Evolutionary conservation across 2,329 filamentous ascomycete genomes (phyloP).

Genomic region (Ascocoryne sarcoides): DNA sequence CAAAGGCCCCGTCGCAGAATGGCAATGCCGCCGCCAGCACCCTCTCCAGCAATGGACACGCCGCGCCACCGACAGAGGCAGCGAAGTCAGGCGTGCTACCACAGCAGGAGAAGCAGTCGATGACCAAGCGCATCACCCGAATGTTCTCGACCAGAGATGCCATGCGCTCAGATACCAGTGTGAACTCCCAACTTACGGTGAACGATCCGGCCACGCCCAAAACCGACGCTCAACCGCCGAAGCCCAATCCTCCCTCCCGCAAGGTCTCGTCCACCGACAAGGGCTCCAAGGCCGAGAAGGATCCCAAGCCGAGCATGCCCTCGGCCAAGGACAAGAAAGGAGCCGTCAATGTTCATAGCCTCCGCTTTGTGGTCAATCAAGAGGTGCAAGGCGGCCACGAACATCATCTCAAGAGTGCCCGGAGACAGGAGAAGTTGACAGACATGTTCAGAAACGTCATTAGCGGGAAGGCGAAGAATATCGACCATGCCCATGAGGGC

Average conservation of each 20-base stretch:
- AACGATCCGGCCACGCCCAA: constrained; percentile 24
- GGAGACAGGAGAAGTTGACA: constrained; percentile 87
- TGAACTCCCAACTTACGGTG: constrained; percentile 16
- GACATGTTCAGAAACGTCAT: constrained; percentile 86
- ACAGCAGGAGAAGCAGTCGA: constrained; percentile 43
- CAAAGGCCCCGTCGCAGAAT: constrained; percentile 17
- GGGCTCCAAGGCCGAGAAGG: constrained; percentile 26
- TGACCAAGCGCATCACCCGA: constrained; percentile 55
- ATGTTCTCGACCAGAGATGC: constrained; percentile 56
- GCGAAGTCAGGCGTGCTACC: constrained; percentile 13
- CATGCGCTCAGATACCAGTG: constrained; percentile 17
- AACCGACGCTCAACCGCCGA: constrained; percentile 21
- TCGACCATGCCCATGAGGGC: constrained; percentile 45
- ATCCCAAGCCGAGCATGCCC: constrained; percentile 22
- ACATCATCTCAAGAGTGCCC: constrained; percentile 81
- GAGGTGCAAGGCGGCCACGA: constrained; percentile 63
- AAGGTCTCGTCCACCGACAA: constrained; percentile 39
- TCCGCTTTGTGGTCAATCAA: constrained; percentile 43
- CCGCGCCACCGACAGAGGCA: constrained; percentile 25
- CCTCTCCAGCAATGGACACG: constrained; percentile 21
- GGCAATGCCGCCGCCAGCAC: constrained; percentile 19
- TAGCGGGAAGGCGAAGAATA: constrained; percentile 70
- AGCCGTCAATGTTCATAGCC: constrained; percentile 7
- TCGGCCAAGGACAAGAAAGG: constrained; percentile 25
- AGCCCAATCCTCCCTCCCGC: constrained; percentile 33